Evolutionary conservation across 345 rosid species (phyloP), one percentile per base, ranked within the genome.

Genomic region (Erucastrum elatum): DNA sequence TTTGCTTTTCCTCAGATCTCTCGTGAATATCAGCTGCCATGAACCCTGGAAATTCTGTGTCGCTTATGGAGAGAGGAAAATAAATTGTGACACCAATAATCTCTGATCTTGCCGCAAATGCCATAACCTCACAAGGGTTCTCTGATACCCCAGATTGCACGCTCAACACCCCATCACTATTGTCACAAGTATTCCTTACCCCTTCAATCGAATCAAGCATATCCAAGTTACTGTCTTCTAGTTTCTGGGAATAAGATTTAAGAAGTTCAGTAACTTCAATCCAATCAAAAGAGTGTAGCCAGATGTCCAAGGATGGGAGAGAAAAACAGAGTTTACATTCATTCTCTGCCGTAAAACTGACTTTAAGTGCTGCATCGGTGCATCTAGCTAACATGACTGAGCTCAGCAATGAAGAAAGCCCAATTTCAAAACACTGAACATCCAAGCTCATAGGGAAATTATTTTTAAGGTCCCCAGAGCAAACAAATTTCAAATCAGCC

Each of bases 271-370:
- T 71, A 63, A 90, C 76, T 80, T 79, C 77, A 53, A 71, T 78
- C 97, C 96, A 94, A 56, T 87, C 88, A 37, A 68, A 56, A 70
- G 65, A 62, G 77, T 92, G 90, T 21, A 94, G 79, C 97, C 96
- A 94, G 72, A 94, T 75, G 78, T 86, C 84, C 61, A 92, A 85
- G 79, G 89, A 84, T 75, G 98, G 98, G 71, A 90, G 87, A 77
- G 85, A 82, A 71, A 94, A 61, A 55, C 71, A 72, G 76, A 94
- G 37, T 73, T 82, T 83, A 70, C 72, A 82, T 65, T 63, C 83
- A 74, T 76, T 82, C 11, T 77, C 80, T 76, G 84, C 82, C 41
- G 81, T 82, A 74, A 85, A 81, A 82, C 80, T 76, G 78, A 90
- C 41, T 75, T 80, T 72, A 51, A 88, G 83, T 71, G 84, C 92